These are phyloP conservation scores for Leccinum subrobustum DNA, from an alignment of 1,284 basidiomycete genomes.

Conservation along the genomic window DNA sequence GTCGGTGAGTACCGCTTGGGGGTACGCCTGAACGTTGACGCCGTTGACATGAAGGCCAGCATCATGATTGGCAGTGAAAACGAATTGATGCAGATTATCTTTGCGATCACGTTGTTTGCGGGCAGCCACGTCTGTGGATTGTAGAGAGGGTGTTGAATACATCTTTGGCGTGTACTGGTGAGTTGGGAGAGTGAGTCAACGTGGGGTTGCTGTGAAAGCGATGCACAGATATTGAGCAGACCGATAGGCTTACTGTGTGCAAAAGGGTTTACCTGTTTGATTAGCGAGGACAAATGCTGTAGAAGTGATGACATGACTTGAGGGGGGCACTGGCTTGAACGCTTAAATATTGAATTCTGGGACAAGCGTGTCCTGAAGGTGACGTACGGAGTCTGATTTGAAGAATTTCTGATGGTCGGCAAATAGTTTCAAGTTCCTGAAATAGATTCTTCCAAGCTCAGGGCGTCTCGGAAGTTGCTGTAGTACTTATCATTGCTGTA, in stretches of 20 bases:
- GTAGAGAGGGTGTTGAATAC: neutral
- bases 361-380: no score
- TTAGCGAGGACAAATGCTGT: constrained; percentile 15
- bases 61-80: neutral
- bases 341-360: neutral
- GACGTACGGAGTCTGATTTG: neutral
- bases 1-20: constrained; percentile 27
- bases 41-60: constrained; percentile 2
- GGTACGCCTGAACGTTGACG: constrained; percentile 28
- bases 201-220: constrained; percentile 3
- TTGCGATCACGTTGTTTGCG: constrained; percentile 29
- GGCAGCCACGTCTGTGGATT: constrained; percentile 17
- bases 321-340: neutral
- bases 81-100: constrained; percentile 11
- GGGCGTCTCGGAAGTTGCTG: neutral
- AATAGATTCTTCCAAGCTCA: neutral
- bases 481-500: neutral
- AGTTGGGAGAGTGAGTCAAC: neutral
- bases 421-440: neutral
- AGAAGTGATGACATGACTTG: neutral
- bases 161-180: constrained; percentile 6
- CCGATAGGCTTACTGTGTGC: constrained; percentile 3
- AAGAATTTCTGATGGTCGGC: neutral
- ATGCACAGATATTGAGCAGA: neutral
- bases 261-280: neutral